Evolutionary conservation across 805 yeast genomes (phyloP), one percentile per base, ranked within the genome.

Genomic region (Ogataea methanolica): DNA sequence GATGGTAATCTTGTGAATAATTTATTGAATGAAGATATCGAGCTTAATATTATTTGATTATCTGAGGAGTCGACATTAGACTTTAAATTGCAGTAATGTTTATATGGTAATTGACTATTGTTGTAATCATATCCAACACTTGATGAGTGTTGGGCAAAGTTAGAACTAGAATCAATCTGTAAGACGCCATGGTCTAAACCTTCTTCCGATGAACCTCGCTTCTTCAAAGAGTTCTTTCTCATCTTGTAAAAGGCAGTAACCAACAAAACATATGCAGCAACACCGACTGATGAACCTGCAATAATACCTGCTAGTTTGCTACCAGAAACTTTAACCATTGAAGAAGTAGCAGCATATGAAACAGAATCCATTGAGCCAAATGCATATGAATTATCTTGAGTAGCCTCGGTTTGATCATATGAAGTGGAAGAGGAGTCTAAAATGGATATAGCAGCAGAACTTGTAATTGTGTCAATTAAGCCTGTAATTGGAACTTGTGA

Each of bases 231-330:
- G 35, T 50, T 57, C 42, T 67, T 68, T 53, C 71, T 73, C 53
- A 66, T 62, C 55, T 74, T 75, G 66, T 71, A 79, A 54, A 79
- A 69, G 36, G 82, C 59, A 46, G 81, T 70, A 72, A 89, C 75
- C 19, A 79, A 67, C 0, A 79, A 72, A 59, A 87, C 77, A 62
- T 87, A 86, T 9, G 79, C 69, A 7, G 78, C 70, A 41, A 88
- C 83, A 46, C 97, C 97, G 14, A 79, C 80, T 31, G 88, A 82
- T 6, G 95, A 82, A 41, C 97, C 97, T 37, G 88, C 75, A 14
- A 92, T 83, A 45, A 90, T 78, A 35, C 96, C 96, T 23, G 86
- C 83, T 22, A 88, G 75, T 51, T 75, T 75, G 6, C 58, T 54
- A 5, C 58, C 64, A 22, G 43, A 56, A 23, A 44, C 51, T 42